phyloP scores from a whole-genome alignment of 1,284 basidiomycete species.

The Sparassis latifolia region DNA sequence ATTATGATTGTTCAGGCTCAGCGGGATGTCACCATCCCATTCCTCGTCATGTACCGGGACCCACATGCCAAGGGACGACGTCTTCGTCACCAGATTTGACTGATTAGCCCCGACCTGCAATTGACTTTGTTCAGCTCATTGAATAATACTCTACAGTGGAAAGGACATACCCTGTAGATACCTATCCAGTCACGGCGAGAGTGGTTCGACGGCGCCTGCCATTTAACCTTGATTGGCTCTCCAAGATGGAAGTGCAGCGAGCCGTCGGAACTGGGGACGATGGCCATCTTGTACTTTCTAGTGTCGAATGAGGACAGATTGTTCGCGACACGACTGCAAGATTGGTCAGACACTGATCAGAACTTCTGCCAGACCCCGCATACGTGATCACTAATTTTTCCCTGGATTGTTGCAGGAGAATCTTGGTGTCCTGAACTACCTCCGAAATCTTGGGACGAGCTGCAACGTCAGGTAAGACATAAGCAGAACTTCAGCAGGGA shows the following conservation, averaged over 20 bases:
- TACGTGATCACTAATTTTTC: slow-evolving; percentile 87
- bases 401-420: slow-evolving; percentile 84
- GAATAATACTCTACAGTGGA: no score
- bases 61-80: slow-evolving; percentile 90
- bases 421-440: slow-evolving; percentile 88
- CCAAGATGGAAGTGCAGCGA: slow-evolving; percentile 80
- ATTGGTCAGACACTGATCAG: neutral
- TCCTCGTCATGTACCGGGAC: slow-evolving; percentile 86
- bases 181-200: slow-evolving; percentile 98
- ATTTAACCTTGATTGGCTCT: slow-evolving; percentile 81
- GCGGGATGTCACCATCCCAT: slow-evolving; percentile 83
- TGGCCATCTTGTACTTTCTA: slow-evolving; percentile 67
- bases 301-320: slow-evolving; percentile 78
- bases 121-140: slow-evolving; percentile 3
- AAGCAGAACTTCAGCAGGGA: neutral
- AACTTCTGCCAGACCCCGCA: slow-evolving; percentile 21
- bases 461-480: slow-evolving; percentile 14
- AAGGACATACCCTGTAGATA: slow-evolving; percentile 61
- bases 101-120: slow-evolving; percentile 79
- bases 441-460: slow-evolving; percentile 64
- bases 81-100: slow-evolving; percentile 76
- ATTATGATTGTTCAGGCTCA: slow-evolving; percentile 38
- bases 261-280: slow-evolving; percentile 49
- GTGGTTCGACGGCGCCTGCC: slow-evolving; percentile 85
- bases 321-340: slow-evolving; percentile 67